Evolutionary conservation across 1,284 basidiomycete genomes (phyloP), one percentile per base, ranked within the genome.

Genomic region (Microbotryomycetes sp.): DNA sequence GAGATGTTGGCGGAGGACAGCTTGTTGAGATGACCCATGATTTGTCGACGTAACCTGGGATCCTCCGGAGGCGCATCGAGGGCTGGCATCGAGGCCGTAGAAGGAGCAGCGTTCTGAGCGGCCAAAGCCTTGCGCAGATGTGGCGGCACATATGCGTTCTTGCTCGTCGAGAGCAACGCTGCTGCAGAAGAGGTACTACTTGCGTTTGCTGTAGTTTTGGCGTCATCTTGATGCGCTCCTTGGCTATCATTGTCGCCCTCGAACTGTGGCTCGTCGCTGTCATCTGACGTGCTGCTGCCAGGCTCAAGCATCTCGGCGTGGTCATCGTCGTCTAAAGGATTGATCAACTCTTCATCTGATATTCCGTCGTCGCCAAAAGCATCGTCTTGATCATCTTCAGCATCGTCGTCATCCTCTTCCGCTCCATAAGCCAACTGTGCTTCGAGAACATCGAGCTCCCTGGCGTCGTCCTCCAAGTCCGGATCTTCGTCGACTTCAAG

Each of bases 31-130:
- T 62, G 81, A 79, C 59, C 87, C 80, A 15, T 86, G 76, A 71
- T 85, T 80, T 36, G 87, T 85, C 16, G 86, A 83, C 52, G 87
- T 71, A 74, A 89, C 86, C 54, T 79, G 77, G 32, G 79, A 75
- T 48, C 71, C n/a, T 62, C 62, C 12, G 67, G 62, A 3, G 56
- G 51, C 19, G 58, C 32, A 42, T 61, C 46, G 58, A 62, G 52
- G 48, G 42, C 49, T 42, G 16, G 53, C n/a, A n/a, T n/a, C 31
- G 23, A 48, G n/a, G 14, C 51, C 4, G 50, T 45, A n/a, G 58
- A 4, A 2, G 54, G 5, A 30, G 54, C 22, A 4, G 56, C 3
- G 31, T 9, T 56, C 58, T 46, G 71, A 12, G 76, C 75, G 16
- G 75, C 75, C 16, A 77, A 72, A 15, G 74, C 70, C 1, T 77